Percentiles rank a stretch among this genome's conserved stretches.
Conservation (phyloP, 257 asterid species). For the Ligustrum vulgare region DNA sequence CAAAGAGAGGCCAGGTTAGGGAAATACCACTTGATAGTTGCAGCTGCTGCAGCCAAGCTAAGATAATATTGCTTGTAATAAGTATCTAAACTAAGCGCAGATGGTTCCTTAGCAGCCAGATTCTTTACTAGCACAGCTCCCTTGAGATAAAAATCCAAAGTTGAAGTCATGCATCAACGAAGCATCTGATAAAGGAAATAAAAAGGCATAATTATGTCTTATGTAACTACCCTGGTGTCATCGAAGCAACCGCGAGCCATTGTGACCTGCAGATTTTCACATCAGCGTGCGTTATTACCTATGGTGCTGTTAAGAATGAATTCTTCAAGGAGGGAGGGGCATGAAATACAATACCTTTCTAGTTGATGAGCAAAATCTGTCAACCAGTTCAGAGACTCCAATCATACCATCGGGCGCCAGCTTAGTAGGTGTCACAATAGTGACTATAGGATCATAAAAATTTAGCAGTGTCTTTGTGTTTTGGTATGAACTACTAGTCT, state of each 20-base stretch:
- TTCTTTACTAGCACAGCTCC: constrained; percentile 80
- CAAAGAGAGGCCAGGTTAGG: constrained; percentile 18
- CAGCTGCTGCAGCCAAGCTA: constrained; percentile 98
- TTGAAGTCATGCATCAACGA: constrained; percentile 31
- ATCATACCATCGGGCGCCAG: constrained; percentile 91
- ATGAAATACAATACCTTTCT: constrained; percentile 50
- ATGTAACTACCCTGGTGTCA: constrained; percentile 79
- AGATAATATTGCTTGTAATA: constrained; percentile 93
- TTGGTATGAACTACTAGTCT: constrained; percentile 90
- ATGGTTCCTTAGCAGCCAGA: constrained; percentile 88
- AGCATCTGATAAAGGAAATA: constrained; percentile 17
- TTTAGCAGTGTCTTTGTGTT: constrained; percentile 88
- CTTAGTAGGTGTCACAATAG: constrained; percentile 82
- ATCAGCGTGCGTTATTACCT: constrained; percentile 26
- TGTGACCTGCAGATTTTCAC: constrained; percentile 49
- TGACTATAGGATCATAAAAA: constrained; percentile 84
- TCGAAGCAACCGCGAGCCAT: constrained; percentile 93
- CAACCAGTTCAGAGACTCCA: constrained; percentile 89
- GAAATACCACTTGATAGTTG: constrained; percentile 89
- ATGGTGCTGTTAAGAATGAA: constrained; percentile 18
- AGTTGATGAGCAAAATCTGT: constrained; percentile 64
- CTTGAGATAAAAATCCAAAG: constrained; percentile 42
- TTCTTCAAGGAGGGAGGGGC: not conserved
- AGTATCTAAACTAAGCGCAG: constrained; percentile 94
- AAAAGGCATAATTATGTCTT: constrained; percentile 26